Evolutionary conservation across 2,329 filamentous ascomycete species (phyloP).

Genomic region (Madurella fahalii): DNA sequence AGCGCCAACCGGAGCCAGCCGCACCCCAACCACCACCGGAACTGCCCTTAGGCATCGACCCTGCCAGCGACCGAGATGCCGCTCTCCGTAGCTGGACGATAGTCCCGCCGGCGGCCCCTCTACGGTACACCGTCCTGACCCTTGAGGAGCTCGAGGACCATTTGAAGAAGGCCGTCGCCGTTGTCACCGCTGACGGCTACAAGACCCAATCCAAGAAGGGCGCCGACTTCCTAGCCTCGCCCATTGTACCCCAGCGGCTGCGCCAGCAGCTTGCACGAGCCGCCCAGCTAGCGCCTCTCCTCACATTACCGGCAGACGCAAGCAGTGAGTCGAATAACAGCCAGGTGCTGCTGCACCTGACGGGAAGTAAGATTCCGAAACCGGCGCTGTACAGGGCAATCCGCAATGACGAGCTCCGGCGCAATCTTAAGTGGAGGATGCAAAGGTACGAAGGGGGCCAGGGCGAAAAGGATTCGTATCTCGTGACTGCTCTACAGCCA

Average conservation of each 20-base stretch:
- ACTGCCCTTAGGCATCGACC: neutral
- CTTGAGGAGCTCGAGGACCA: neutral
- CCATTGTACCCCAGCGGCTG: neutral
- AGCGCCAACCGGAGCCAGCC: too few relatives aligned
- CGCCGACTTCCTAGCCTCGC: neutral
- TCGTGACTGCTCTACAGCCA: neutral
- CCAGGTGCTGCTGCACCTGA: slow-evolving; percentile 21
- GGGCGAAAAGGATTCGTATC: neutral
- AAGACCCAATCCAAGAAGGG: neutral
- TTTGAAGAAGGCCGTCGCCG: neutral
- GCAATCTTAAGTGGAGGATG: slow-evolving; percentile 38
- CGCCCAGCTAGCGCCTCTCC: neutral
- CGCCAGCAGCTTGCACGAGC: neutral
- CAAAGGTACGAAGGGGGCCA: slow-evolving; percentile 13
- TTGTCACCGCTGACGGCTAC: neutral
- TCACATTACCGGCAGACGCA: slow-evolving; percentile 10
- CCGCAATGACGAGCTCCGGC: slow-evolving; percentile 38
- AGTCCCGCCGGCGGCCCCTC: slow-evolving; percentile 36
- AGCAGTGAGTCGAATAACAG: neutral
- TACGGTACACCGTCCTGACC: neutral
- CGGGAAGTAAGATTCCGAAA: slow-evolving; percentile 28
- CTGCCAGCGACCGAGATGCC: slow-evolving; percentile 3
- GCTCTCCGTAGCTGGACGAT: slow-evolving; percentile 42
- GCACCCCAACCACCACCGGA: neutral
- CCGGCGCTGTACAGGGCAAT: slow-evolving; percentile 37